Evolutionary conservation across 208 protist genomes (phyloP).

Genomic region (Tetramitus jugosus): DNA sequence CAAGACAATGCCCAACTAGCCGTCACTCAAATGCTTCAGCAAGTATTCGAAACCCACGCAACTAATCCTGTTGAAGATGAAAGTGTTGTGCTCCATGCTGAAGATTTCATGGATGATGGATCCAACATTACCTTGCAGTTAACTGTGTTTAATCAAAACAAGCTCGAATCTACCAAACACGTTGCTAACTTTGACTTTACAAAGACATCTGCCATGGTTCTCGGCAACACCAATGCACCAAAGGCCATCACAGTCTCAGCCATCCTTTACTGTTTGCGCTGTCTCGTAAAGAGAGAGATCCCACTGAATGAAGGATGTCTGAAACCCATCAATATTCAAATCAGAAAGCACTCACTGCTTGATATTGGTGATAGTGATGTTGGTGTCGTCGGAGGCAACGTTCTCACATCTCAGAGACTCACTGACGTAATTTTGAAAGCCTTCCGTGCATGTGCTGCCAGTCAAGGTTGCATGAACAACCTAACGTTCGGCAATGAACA

Average conservation of each 20-base stretch:
- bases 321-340: slow-evolving; percentile 61
- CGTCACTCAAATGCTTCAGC: slow-evolving; percentile 69
- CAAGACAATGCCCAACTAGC: slow-evolving; percentile 75
- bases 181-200: slow-evolving; percentile 79
- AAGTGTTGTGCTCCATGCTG: slow-evolving; percentile 35
- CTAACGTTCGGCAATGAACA: slow-evolving; percentile 81
- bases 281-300: slow-evolving; percentile 78
- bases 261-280: slow-evolving; percentile 60
- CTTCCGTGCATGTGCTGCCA: slow-evolving; percentile 67
- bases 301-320: slow-evolving; percentile 87
- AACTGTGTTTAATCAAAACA: slow-evolving; percentile 56
- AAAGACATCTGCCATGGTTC: slow-evolving; percentile 69
- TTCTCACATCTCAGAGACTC: slow-evolving; percentile 82
- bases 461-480: slow-evolving; percentile 89
- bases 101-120: slow-evolving; percentile 90
- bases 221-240: slow-evolving; percentile 7
- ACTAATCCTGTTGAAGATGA: slow-evolving; percentile 19
- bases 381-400: slow-evolving; percentile 88
- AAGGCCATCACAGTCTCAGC: background rate
- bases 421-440: slow-evolving; percentile 84
- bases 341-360: slow-evolving; percentile 64
- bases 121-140: slow-evolving; percentile 65
- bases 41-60: slow-evolving; percentile 35
- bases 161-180: no score
- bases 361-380: slow-evolving; percentile 36